phyloP scores from a whole-genome alignment of 2,329 filamentous ascomycete species.

The Trichoderma breve region DNA sequence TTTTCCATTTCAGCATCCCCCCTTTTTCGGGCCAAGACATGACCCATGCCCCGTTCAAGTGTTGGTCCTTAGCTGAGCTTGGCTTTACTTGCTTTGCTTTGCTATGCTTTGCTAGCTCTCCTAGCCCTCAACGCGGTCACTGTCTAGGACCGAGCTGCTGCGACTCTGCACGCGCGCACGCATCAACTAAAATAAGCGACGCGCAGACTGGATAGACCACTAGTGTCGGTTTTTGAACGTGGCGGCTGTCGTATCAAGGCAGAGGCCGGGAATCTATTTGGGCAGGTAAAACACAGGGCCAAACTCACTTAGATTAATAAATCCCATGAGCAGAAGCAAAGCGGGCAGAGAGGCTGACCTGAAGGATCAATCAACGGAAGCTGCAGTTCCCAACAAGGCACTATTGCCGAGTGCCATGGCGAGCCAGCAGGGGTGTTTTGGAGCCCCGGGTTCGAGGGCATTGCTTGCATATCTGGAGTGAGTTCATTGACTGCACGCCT shows the following conservation, averaged over 20 bases:
- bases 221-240: not conserved
- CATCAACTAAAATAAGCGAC: slow-evolving; percentile 20
- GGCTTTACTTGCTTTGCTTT: not conserved
- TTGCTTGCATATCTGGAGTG: slow-evolving; percentile 13
- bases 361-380: slow-evolving; percentile 14
- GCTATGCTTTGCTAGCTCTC: not conserved
- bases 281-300: slow-evolving; percentile 9
- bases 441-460: not conserved
- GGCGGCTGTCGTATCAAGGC: slow-evolving; percentile 6
- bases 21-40: too few species aligned
- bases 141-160: not conserved
- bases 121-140: slow-evolving; percentile 3
- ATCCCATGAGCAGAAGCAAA: not conserved
- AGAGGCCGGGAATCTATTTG: not conserved
- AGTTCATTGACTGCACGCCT: not conserved
- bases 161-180: slow-evolving; percentile 2
- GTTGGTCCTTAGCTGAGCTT: not conserved
- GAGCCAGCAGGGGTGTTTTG: slow-evolving; percentile 3
- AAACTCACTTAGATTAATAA: slow-evolving; percentile 2
- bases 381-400: slow-evolving; percentile 17
- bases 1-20: not conserved
- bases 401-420: slow-evolving; percentile 13
- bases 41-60: not conserved
- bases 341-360: slow-evolving; percentile 10
- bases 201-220: not conserved